These are phyloP conservation scores for Zygosaccharomyces rouxii DNA, from an alignment of 805 yeast species.

Conservation along the genomic window DNA sequence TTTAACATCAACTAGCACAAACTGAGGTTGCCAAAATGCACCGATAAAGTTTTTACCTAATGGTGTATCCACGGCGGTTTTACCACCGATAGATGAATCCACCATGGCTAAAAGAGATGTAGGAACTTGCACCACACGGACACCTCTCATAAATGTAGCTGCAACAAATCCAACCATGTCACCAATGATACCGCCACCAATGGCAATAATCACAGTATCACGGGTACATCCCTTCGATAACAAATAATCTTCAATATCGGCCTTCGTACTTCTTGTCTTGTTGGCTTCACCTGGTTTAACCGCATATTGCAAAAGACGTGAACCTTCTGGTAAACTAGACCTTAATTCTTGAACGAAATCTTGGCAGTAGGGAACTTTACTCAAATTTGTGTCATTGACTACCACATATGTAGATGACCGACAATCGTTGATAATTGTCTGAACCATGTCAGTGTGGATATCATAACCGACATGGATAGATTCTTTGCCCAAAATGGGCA, in stretches of 20 bases:
- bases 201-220: conserved; percentile 89
- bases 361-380: conserved; percentile 56
- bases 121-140: conserved; percentile 88
- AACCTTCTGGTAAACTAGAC: conserved; percentile 41
- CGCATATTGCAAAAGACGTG: conserved; percentile 67
- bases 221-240: conserved; percentile 84
- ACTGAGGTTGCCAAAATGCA: conserved; percentile 94
- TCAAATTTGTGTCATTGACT: conserved; percentile 80
- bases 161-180: conserved; percentile 99
- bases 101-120: conserved; percentile 95
- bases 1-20: conserved; percentile 80
- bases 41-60: conserved; percentile 94
- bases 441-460: conserved; percentile 67
- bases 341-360: conserved; percentile 44
- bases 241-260: conserved; percentile 85
- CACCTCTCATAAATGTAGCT: conserved; percentile 99
- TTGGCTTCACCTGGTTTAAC: conserved; percentile 93
- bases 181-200: conserved; percentile 98
- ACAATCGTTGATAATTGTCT: conserved; percentile 54
- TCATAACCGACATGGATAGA: conserved; percentile 87
- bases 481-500: conserved; percentile 74
- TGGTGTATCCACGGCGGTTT: conserved; percentile 97
- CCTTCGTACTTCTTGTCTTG: conserved; percentile 85
- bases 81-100: conserved; percentile 96
- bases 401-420: conserved; percentile 90